phyloP scores from a whole-genome alignment of 345 rosid species.

The Eucalyptus marginata region DNA sequence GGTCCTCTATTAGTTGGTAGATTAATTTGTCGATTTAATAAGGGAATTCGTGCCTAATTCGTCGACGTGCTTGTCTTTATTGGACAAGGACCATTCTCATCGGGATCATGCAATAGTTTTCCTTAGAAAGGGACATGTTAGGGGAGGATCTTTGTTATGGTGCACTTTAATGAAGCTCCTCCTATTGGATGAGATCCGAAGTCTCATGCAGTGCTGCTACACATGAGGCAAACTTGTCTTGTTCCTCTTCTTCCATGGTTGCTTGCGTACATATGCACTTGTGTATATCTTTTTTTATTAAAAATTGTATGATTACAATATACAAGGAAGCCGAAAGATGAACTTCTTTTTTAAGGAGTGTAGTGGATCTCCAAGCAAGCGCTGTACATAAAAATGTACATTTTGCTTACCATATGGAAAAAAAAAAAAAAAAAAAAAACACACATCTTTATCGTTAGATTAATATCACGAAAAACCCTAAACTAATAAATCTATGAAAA shows the following conservation, averaged over 20 bases:
- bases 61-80: neutral
- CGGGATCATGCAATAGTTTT: neutral
- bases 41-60: neutral
- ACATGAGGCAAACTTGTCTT: neutral
- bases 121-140: neutral
- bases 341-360: neutral
- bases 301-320: neutral
- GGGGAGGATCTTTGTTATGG: neutral
- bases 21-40: neutral
- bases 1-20: neutral
- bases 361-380: neutral
- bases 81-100: neutral
- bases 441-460: neutral
- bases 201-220: neutral
- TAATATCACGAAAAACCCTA: fast-evolving
- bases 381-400: neutral
- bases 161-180: neutral
- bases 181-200: neutral
- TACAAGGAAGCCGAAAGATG: neutral
- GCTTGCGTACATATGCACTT: neutral
- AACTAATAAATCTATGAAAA: fast-evolving
- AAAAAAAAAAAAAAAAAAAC: fast-evolving
- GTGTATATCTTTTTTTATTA: neutral
- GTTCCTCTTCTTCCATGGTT: neutral
- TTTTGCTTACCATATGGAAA: neutral